Evolutionary conservation across 495 filamentous ascomycete genomes (phyloP).

Genomic region (Lasiosphaeris hirsuta): DNA sequence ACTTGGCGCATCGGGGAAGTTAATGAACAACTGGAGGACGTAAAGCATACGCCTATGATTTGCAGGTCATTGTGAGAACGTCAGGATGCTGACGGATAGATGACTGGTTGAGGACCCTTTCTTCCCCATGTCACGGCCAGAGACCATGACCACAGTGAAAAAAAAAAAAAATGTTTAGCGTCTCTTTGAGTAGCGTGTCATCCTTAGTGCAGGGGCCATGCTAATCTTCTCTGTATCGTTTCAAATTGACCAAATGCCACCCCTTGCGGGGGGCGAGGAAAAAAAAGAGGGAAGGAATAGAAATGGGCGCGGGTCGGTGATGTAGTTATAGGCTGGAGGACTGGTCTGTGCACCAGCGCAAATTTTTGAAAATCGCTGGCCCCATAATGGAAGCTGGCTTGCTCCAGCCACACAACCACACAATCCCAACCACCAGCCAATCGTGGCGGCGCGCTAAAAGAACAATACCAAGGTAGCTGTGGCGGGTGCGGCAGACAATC

Average conservation of each 20-base stretch:
- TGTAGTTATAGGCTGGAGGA: constrained; percentile 10
- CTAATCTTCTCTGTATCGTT: constrained; percentile 80
- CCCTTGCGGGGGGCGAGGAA: constrained; percentile 24
- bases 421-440: too few relatives aligned
- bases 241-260: constrained; percentile 41
- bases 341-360: constrained; percentile 27
- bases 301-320: not conserved
- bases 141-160: constrained; percentile 16
- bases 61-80: too few relatives aligned
- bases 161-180: constrained; percentile 48
- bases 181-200: constrained; percentile 98
- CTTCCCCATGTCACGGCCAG: constrained; percentile 14
- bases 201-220: constrained; percentile 99
- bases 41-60: too few relatives aligned
- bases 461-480: too few relatives aligned
- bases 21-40: too few relatives aligned
- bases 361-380: not conserved
- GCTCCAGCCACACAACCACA: too few relatives aligned
- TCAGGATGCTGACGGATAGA: too few relatives aligned
- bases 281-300: constrained; percentile 20
- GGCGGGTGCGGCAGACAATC: not conserved
- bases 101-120: not conserved
- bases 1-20: too few relatives aligned
- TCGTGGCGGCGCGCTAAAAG: too few relatives aligned
- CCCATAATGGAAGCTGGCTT: not conserved